A percentile compares a stretch with the other conserved stretches of the same genome.
Evolutionary conservation across 2,329 filamentous ascomycete genomes (phyloP).

Genomic region (Fusarium pseudoanthophilum): DNA sequence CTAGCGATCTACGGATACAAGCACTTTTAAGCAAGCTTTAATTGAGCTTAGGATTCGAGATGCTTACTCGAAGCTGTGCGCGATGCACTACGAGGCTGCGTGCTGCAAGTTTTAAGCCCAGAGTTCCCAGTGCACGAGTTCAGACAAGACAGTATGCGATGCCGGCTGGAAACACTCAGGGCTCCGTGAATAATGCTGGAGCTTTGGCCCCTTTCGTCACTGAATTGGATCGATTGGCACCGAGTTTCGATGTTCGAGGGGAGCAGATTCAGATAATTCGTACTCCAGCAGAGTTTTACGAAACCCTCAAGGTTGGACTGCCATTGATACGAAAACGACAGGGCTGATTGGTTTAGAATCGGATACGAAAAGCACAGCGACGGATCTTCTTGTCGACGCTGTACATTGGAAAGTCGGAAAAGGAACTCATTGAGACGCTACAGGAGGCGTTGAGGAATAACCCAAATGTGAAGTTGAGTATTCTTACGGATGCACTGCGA

Average conservation of each 20-base stretch:
- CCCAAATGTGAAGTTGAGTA: constrained; percentile 81
- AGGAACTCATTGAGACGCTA: constrained; percentile 85
- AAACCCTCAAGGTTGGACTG: constrained; percentile 78
- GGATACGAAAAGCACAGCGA: constrained; percentile 81
- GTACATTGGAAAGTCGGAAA: constrained; percentile 94
- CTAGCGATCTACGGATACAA: constrained; percentile 22
- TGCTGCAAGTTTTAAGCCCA: constrained; percentile 38
- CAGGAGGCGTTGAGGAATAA: constrained; percentile 79
- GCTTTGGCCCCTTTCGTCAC: constrained; percentile 65
- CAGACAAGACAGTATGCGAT: constrained; percentile 56
- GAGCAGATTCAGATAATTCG: constrained; percentile 83
- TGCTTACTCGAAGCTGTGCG: constrained; percentile 52
- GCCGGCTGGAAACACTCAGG: constrained; percentile 42
- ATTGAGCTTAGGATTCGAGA: constrained; percentile 27
- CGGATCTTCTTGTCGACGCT: constrained; percentile 94
- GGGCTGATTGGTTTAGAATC: constrained; percentile 63
- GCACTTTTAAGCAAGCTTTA: constrained; percentile 10
- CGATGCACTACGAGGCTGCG: constrained; percentile 46
- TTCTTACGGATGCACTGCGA: constrained; percentile 89
- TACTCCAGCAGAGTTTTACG: constrained; percentile 89
- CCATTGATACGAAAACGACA: not conserved
- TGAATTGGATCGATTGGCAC: constrained; percentile 89
- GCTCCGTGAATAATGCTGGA: constrained; percentile 45
- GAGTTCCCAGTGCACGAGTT: constrained; percentile 46
- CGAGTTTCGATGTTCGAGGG: constrained; percentile 87